Percentiles rank a stretch among this genome's conserved stretches.
Conservation (phyloP, 2,329 filamentous ascomycete species). For the Epicoccum nigrum region DNA sequence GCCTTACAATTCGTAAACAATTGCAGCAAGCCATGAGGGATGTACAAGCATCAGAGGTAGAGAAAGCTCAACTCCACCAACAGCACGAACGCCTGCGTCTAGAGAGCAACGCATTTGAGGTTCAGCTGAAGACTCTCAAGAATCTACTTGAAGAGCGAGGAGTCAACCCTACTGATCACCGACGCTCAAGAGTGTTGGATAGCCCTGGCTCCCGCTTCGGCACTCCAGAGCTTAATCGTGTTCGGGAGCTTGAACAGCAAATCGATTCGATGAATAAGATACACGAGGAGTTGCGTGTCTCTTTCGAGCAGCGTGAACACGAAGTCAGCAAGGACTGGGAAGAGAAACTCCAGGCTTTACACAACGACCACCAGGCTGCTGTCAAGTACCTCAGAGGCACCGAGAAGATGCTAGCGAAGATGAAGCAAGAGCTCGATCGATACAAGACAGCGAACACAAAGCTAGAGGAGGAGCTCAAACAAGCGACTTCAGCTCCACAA, state of each 20-base stretch:
- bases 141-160: conserved; percentile 89
- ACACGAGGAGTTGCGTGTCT: conserved; percentile 83
- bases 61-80: conserved; percentile 81
- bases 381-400: conserved; percentile 98
- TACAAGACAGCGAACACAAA: conserved; percentile 87
- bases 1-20: conserved; percentile 86
- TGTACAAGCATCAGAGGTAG: conserved; percentile 77
- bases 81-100: conserved; percentile 85
- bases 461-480: conserved; percentile 80
- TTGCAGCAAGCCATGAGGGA: conserved; percentile 85
- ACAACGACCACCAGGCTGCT: conserved; percentile 96
- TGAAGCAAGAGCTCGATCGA: conserved; percentile 94
- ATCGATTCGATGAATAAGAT: conserved; percentile 76
- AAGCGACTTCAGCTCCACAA: conserved; percentile 51
- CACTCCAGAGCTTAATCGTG: conserved; percentile 77
- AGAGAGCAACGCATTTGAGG: conserved; percentile 89
- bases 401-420: conserved; percentile 98
- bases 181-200: conserved; percentile 73
- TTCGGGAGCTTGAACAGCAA: conserved; percentile 87
- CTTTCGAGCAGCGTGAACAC: conserved; percentile 78
- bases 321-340: conserved; percentile 89
- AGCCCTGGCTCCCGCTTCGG: conserved; percentile 76
- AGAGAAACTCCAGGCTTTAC: conserved; percentile 89
- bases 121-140: conserved; percentile 92
- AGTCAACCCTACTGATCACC: conserved; percentile 75